A percentile compares a stretch with the other conserved stretches of the same genome.
Conservation (phyloP, 352 stramenopile species). For the Albugo laibachii region DNA sequence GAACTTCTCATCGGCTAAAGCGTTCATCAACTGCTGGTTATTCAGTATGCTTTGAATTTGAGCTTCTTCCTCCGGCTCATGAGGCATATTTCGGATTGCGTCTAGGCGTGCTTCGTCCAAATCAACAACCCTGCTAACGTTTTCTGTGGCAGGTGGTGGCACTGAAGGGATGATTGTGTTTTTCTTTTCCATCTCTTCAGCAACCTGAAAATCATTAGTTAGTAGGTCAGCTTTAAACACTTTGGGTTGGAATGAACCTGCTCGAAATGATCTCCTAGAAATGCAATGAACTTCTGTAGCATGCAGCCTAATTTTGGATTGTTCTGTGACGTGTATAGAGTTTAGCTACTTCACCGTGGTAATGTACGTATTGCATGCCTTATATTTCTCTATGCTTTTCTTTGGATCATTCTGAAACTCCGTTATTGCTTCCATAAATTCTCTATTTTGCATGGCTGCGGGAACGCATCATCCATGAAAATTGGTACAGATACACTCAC, state of each 20-base stretch:
- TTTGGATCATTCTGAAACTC: slow-evolving; percentile 47
- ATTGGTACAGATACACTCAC: slow-evolving; percentile 1
- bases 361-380: slow-evolving; percentile 1
- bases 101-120: slow-evolving; percentile 25
- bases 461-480: neutral
- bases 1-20: slow-evolving; percentile 29
- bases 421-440: slow-evolving; percentile 39
- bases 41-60: slow-evolving; percentile 46
- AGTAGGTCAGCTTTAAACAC: neutral
- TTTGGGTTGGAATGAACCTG: slow-evolving; percentile 20
- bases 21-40: slow-evolving; percentile 35
- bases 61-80: slow-evolving; percentile 30
- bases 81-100: slow-evolving; percentile 35
- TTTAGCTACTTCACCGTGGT: neutral
- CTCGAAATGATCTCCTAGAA: slow-evolving; percentile 52
- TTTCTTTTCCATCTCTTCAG: neutral
- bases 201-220: neutral
- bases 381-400: slow-evolving; percentile 45
- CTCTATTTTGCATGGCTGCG: slow-evolving; percentile 38
- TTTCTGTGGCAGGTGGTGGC: slow-evolving; percentile 3
- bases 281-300: slow-evolving; percentile 49
- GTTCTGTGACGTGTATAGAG: too few species aligned
- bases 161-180: too few species aligned
- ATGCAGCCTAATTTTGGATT: slow-evolving; percentile 34
- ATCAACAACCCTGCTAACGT: slow-evolving; percentile 28